Evolutionary conservation across 139 green algal species (phyloP).

Genomic region (Chlamydomonas asymmetrica): DNA sequence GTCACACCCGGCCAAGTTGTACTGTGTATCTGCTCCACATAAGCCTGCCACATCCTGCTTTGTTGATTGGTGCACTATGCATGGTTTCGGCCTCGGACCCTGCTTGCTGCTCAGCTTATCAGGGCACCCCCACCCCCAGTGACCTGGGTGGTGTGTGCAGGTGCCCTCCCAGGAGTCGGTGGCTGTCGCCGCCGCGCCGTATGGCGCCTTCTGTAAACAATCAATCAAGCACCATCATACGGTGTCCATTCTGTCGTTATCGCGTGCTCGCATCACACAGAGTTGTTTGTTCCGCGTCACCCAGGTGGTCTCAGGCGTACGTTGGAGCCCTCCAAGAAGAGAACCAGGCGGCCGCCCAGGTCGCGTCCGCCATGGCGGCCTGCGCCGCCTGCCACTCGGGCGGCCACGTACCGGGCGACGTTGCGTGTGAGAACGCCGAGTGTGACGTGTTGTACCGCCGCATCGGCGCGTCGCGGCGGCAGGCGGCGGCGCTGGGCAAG

Average conservation of each 20-base stretch:
- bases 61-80: no score
- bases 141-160: no score
- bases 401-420: slow-evolving; percentile 24
- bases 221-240: not conserved
- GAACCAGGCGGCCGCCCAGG: slow-evolving; percentile 5
- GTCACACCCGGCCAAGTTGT: no score
- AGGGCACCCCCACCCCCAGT: no score
- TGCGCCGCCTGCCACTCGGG: slow-evolving; percentile 72
- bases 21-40: no score
- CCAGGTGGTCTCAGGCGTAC: slow-evolving; percentile 19
- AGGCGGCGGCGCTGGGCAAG: slow-evolving; percentile 6
- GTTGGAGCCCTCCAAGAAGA: slow-evolving; percentile 19
- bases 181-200: not conserved
- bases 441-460: slow-evolving; percentile 60
- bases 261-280: not conserved
- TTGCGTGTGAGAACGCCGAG: slow-evolving; percentile 76
- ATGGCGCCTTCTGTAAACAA: not conserved
- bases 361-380: slow-evolving; percentile 1
- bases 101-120: no score
- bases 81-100: no score
- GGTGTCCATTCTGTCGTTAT: not conserved
- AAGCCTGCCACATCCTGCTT: no score
- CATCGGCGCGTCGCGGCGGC: slow-evolving; percentile 22
- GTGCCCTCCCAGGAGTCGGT: no score
- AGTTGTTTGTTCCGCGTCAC: not conserved